Conservation (phyloP, 75 land plant species). For the Sequoia sempervirens region DNA sequence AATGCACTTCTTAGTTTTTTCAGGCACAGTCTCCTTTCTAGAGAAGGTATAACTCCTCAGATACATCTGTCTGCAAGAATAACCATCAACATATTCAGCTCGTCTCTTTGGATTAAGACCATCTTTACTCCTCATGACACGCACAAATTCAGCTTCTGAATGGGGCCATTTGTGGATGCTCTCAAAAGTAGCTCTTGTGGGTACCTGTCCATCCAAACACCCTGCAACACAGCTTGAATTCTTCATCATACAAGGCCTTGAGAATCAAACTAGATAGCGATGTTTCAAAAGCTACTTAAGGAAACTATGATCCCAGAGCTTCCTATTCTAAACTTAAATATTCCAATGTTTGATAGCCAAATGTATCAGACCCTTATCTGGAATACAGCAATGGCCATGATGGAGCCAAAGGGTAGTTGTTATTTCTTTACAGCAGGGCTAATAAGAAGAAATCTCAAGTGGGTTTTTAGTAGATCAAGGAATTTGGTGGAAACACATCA, state of each 20-base stretch:
- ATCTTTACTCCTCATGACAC: constrained; percentile 12
- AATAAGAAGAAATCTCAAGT: neutral
- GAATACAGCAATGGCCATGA: neutral
- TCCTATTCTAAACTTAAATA: neutral
- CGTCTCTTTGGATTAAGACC: neutral
- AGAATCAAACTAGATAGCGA: neutral
- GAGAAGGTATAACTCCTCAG: constrained; percentile 61
- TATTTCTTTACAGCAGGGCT: neutral
- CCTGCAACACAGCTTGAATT: constrained; percentile 31
- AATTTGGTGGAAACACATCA: neutral
- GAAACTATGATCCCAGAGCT: neutral
- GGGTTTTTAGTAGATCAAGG: constrained; percentile 1
- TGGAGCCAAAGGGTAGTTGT: neutral
- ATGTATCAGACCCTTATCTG: neutral
- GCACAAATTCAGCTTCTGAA: constrained; percentile 58
- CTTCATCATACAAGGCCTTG: constrained; percentile 14
- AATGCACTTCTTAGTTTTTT: constrained; percentile 45
- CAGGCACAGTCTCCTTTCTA: constrained; percentile 34
- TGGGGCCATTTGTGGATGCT: constrained; percentile 70
- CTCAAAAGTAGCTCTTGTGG: constrained; percentile 31
- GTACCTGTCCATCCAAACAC: constrained; percentile 24
- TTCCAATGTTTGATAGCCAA: neutral
- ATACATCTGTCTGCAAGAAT: constrained; percentile 57
- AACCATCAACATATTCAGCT: constrained; percentile 46
- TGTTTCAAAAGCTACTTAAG: neutral